Base-by-base conservation (phyloP, 306 rosid species). In the Prinsepia uniflora region DNA sequence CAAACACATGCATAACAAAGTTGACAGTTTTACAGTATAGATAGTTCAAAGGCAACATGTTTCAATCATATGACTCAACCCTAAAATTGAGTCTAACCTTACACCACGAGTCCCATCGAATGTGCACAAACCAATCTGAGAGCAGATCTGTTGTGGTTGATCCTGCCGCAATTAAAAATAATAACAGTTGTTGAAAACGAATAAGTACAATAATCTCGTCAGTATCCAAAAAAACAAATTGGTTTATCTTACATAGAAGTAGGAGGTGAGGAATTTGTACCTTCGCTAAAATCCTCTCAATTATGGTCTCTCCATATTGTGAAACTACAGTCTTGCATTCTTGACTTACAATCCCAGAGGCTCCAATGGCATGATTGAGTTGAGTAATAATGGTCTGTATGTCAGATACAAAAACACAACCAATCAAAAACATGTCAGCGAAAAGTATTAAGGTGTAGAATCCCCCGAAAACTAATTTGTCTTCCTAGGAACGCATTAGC, bases 341-440 rank as follows among this genome's bases (percentile, higher is more conserved):
- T 75, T 85, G 85, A 75, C 90, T 88, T 59, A 83, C 76, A 55
- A 88, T 74, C 34, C 93, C 90, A 3, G 93, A 55, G 49, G 93
- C 93, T 49, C 93, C 93, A 80, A 88, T 88, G 50, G 90, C 93
- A 75, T 88, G 88, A 78, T 88, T 88, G 68, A 88, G 80, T 83
- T 88, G 83, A 36, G 93, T 80, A 22, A 88, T 83, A 60, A 88
- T 85, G 45, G 84, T 55, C 92, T 87, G 80, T 57, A 22, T 48
- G 59, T 41, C 49, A 71, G 48, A 72, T 10, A 54, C 17, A 75
- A 62, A 66, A 66, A 14, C 34, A 61, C 47, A 45, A n/a, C 45
- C 17, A 47, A 73, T 63, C 10, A 67, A 63, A 53, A 52, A 57
- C 42, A 49, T 24, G 36, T 30, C 36, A 30, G 36, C 36, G 36